A percentile compares a stretch with the other conserved stretches of the same genome.
Conservation (phyloP, 345 rosid genomes). For the Physaria fendleri region DNA sequence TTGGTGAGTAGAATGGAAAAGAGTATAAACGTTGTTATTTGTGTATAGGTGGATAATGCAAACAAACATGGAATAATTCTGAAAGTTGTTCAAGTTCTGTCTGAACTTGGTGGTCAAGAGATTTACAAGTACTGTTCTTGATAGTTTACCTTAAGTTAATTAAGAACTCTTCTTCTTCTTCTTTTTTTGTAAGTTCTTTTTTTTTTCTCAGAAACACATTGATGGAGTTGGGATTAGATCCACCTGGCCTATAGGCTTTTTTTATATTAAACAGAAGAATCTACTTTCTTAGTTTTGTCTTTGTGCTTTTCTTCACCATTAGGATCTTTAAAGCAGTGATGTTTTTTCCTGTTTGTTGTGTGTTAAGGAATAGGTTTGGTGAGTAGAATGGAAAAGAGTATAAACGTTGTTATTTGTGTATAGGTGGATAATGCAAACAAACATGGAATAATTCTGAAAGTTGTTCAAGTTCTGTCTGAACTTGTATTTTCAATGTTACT, state of each 20-base stretch:
- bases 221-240: too few species aligned
- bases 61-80: constrained; percentile 85
- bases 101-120: constrained; percentile 98
- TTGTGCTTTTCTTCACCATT: too few species aligned
- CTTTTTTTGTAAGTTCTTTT: too few species aligned
- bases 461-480: constrained; percentile 86
- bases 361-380: background rate
- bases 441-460: constrained; percentile 83
- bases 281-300: too few species aligned
- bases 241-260: too few species aligned
- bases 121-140: too few species aligned
- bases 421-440: constrained; percentile 93
- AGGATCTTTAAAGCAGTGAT: too few species aligned
- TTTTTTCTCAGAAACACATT: too few species aligned
- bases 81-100: constrained; percentile 83
- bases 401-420: constrained; percentile 5
- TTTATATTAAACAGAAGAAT: too few species aligned
- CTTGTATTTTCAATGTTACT: constrained; percentile 85
- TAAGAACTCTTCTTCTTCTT: too few species aligned
- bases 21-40: background rate
- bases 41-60: constrained; percentile 77
- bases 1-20: background rate
- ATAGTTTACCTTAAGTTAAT: too few species aligned
- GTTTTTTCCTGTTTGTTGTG: too few species aligned
- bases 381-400: background rate